phyloP scores from a whole-genome alignment of 345 rosid genomes.

The Hirschfeldia incana region DNA sequence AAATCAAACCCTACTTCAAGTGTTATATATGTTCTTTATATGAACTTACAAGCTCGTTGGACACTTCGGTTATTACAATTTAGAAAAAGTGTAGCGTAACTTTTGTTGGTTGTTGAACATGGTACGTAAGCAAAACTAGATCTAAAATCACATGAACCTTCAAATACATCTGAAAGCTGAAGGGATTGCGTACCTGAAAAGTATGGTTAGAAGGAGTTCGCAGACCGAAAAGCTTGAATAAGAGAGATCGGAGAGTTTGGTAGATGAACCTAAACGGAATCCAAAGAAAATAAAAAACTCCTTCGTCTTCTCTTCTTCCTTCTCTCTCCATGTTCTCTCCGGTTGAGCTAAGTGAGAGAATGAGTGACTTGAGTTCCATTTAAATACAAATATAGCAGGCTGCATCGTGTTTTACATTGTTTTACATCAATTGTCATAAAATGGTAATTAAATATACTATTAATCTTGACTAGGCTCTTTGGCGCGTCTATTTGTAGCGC shows the following conservation, averaged over 20 bases:
- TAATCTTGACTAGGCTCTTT: conserved; percentile 11
- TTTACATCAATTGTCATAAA: not conserved
- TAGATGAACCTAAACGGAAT: conserved; percentile 27
- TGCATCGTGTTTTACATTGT: not conserved
- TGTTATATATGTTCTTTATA: not conserved
- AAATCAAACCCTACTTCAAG: not conserved
- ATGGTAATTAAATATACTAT: not conserved
- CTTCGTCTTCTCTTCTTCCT: not conserved
- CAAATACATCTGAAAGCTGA: not conserved
- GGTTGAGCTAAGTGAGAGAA: conserved; percentile 13
- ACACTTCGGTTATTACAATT: not conserved
- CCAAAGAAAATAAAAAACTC: conserved; percentile 27
- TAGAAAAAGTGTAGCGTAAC: not conserved
- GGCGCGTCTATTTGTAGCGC: conserved; percentile 20
- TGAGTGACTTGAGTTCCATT: not conserved
- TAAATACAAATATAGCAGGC: not conserved
- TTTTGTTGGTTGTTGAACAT: not conserved
- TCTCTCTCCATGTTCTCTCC: conserved; percentile 28
- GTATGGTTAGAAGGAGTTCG: not conserved
- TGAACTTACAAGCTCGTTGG: not conserved
- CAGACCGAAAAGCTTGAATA: conserved; percentile 32
- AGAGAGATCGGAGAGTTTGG: conserved; percentile 26
- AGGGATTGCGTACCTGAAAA: not conserved
- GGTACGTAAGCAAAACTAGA: not conserved
- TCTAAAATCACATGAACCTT: not conserved